These are phyloP conservation scores for Teunomyces cretensis DNA, from an alignment of 805 yeast genomes.

Conservation along the genomic window DNA sequence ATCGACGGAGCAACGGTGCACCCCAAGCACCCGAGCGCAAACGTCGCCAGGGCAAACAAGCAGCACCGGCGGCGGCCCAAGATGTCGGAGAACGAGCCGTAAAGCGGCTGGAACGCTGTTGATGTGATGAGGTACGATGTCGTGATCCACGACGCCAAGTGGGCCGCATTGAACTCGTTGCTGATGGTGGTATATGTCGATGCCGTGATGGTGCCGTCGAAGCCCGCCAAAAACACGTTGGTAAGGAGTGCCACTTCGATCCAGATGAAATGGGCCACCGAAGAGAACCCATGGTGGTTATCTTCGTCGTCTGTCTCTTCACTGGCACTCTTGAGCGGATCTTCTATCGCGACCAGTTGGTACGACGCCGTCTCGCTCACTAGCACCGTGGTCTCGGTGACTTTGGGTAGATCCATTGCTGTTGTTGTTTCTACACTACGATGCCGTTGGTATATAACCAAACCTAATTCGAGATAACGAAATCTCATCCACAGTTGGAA, in stretches of 20 bases:
- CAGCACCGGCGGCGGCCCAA: conserved; percentile 36
- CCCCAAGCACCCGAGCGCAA: conserved; percentile 36
- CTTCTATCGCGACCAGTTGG: too few species aligned
- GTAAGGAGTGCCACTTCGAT: conserved; percentile 32
- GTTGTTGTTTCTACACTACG: too few species aligned
- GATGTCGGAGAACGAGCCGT: conserved; percentile 40
- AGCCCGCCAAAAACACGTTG: conserved; percentile 46
- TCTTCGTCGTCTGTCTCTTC: neutral
- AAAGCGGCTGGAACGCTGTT: conserved; percentile 43
- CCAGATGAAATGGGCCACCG: conserved; percentile 22
- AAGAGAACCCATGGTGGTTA: conserved; percentile 14
- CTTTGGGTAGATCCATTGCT: too few species aligned
- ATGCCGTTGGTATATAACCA: too few species aligned
- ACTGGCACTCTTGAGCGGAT: too few species aligned
- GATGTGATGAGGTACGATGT: conserved; percentile 41
- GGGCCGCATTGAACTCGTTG: conserved; percentile 34
- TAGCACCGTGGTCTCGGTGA: neutral
- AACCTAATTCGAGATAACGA: neutral
- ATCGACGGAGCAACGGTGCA: conserved; percentile 32
- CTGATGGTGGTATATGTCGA: conserved; percentile 49
- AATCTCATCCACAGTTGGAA: neutral
- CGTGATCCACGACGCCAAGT: conserved; percentile 43
- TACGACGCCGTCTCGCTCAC: neutral
- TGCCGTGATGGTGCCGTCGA: conserved; percentile 50
- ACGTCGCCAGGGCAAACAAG: conserved; percentile 31